Conservation (phyloP, 2,329 filamentous ascomycete genomes). For the Incumbomyces delicatus region DNA sequence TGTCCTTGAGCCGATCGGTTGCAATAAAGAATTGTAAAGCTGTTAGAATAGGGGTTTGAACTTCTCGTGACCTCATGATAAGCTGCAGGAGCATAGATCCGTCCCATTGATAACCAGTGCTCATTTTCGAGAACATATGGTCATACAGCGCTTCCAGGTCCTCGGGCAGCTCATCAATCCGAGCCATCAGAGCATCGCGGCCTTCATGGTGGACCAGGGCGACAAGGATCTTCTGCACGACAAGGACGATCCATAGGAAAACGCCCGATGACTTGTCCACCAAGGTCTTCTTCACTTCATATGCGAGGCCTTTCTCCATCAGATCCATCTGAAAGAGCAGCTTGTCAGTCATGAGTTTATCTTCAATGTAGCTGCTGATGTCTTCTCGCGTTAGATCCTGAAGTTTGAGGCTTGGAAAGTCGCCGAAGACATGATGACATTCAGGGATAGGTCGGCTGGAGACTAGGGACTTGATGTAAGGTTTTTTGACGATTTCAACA, state of each 20-base stretch:
- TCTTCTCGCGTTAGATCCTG: conserved; percentile 6
- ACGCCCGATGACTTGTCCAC: conserved; percentile 30
- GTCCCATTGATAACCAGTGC: not conserved
- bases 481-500: not conserved
- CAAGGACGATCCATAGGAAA: conserved; percentile 39
- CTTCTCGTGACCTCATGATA: not conserved
- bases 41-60: not conserved
- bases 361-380: conserved; percentile 6
- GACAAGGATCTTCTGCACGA: conserved; percentile 23
- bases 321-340: not conserved
- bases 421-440: conserved; percentile 6
- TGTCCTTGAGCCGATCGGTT: not conserved
- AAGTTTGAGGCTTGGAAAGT: conserved; percentile 7
- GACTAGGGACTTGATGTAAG: conserved; percentile 6
- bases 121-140: not conserved
- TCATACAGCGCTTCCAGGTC: not conserved
- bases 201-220: not conserved
- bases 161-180: not conserved
- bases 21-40: not conserved
- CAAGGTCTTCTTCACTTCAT: not conserved
- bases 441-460: conserved; percentile 9
- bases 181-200: not conserved
- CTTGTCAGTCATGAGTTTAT: not conserved
- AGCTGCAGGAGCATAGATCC: not conserved
- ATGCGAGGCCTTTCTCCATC: not conserved